Percentiles rank a stretch among this genome's conserved stretches.
These are phyloP conservation scores for Agapanthus africanus DNA, from an alignment of 106 monocot genomes.

Conservation along the genomic window DNA sequence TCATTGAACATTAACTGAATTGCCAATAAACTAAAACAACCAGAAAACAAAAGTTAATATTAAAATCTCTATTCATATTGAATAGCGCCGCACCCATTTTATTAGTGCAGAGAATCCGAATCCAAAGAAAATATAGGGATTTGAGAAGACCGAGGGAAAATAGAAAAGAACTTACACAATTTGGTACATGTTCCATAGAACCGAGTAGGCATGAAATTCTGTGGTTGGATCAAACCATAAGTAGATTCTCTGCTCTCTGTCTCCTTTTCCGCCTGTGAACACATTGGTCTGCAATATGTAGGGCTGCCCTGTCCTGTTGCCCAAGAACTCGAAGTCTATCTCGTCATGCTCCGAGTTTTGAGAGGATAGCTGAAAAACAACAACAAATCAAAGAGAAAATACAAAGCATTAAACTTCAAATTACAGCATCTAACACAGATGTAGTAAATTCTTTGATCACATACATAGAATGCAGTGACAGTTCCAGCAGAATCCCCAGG, in stretches of 20 bases:
- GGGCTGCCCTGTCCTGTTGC: constrained; percentile 25
- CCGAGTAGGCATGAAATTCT: constrained; percentile 18
- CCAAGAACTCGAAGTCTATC: constrained; percentile 38
- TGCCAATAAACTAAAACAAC: too few relatives aligned
- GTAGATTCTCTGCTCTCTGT: constrained; percentile 31
- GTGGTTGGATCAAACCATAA: constrained; percentile 34
- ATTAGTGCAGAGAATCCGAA: too few relatives aligned
- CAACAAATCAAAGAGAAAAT: neutral
- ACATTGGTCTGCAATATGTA: constrained; percentile 38
- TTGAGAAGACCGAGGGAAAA: too few relatives aligned
- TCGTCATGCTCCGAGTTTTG: constrained; percentile 31
- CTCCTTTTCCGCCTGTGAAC: constrained; percentile 27
- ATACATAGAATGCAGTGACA: constrained; percentile 36
- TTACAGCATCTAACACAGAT: too few relatives aligned
- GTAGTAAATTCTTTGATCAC: neutral
- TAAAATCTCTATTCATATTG: too few relatives aligned
- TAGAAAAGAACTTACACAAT: constrained; percentile 17
- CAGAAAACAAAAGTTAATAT: too few relatives aligned
- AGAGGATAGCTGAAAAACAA: constrained; percentile 18
- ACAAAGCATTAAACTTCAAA: neutral
- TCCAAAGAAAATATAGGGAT: too few relatives aligned
- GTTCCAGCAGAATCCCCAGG: constrained; percentile 31
- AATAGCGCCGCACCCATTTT: too few relatives aligned
- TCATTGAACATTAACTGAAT: too few relatives aligned
- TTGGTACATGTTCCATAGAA: constrained; percentile 34